Evolutionary conservation across 805 yeast species (phyloP).

Genomic region (Starmerella khaoyaiensis): DNA sequence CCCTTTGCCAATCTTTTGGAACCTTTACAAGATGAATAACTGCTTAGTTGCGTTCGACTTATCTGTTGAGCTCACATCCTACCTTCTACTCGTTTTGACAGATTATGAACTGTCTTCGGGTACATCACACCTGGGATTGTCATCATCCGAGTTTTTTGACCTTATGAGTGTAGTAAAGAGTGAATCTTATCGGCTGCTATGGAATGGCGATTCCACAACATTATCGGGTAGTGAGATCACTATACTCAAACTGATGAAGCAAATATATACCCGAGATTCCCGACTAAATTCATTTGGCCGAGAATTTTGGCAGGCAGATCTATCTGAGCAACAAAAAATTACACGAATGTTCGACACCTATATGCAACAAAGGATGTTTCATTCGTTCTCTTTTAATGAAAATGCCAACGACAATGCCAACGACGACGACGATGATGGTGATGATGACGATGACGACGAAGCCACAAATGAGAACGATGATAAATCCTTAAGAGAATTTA

Average conservation of each 20-base stretch:
- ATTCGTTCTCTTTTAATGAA: not conserved
- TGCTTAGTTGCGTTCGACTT: not conserved
- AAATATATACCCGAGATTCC: conserved; percentile 53
- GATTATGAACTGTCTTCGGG: conserved; percentile 47
- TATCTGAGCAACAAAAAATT: not conserved
- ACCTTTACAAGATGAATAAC: not conserved
- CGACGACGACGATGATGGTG: conserved; percentile 18
- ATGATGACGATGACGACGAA: conserved; percentile 6
- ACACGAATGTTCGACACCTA: conserved; percentile 2
- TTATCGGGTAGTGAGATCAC: conserved; percentile 25
- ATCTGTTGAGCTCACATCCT: conserved; percentile 43
- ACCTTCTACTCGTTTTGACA: conserved; percentile 52
- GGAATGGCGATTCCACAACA: conserved; percentile 22
- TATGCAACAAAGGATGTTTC: not conserved
- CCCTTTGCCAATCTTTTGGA: not conserved
- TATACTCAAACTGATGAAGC: conserved; percentile 45
- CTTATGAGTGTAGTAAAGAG: conserved; percentile 39
- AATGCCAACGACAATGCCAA: conserved; percentile 19
- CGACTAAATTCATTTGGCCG: conserved; percentile 40
- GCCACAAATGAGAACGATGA: not conserved
- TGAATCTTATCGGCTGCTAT: conserved; percentile 39
- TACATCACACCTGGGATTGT: conserved; percentile 31
- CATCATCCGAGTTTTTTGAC: conserved; percentile 29
- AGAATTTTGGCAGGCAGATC: conserved; percentile 43
- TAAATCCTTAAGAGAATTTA: too few relatives aligned